Evolutionary conservation across 148 eudicot species (phyloP).

Genomic region (Amaranthus cruentus): DNA sequence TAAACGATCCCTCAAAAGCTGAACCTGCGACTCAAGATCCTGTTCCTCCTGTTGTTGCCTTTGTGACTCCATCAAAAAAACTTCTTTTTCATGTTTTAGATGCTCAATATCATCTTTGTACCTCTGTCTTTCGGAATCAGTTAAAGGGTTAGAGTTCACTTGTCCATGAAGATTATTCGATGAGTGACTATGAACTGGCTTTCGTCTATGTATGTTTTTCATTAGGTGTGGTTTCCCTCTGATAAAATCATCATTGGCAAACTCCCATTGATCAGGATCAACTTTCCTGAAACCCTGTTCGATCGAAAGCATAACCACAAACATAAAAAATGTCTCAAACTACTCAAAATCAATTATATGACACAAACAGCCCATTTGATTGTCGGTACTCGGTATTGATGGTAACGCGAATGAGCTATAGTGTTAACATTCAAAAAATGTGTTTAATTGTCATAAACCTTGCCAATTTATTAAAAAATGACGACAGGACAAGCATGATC

Average conservation of each 20-base stretch:
- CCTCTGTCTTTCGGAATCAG: constrained; percentile 55
- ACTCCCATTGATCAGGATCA: constrained; percentile 96
- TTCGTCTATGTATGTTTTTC: constrained; percentile 78
- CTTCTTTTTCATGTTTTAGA: constrained; percentile 46
- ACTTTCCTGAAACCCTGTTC: constrained; percentile 81
- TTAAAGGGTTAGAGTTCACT: constrained; percentile 46
- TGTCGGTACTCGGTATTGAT: too few species aligned
- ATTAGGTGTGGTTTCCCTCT: constrained; percentile 76
- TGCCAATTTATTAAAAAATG: too few species aligned
- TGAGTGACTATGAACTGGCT: constrained; percentile 92
- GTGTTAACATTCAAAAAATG: too few species aligned
- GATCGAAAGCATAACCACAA: not conserved
- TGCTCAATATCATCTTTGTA: constrained; percentile 56
- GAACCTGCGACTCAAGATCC: constrained; percentile 37
- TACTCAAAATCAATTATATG: not conserved
- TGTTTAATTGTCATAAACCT: too few species aligned
- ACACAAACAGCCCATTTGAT: not conserved
- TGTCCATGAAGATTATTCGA: constrained; percentile 41
- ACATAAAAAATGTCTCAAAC: not conserved
- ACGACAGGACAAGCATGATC: too few species aligned
- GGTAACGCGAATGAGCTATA: too few species aligned
- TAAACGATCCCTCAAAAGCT: constrained; percentile 39
- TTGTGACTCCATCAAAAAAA: constrained; percentile 47
- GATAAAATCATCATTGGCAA: constrained; percentile 78
- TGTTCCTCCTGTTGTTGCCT: constrained; percentile 44